Evolutionary conservation across 2,329 filamentous ascomycete genomes (phyloP).

Genomic region (Metarhizium rileyi): DNA sequence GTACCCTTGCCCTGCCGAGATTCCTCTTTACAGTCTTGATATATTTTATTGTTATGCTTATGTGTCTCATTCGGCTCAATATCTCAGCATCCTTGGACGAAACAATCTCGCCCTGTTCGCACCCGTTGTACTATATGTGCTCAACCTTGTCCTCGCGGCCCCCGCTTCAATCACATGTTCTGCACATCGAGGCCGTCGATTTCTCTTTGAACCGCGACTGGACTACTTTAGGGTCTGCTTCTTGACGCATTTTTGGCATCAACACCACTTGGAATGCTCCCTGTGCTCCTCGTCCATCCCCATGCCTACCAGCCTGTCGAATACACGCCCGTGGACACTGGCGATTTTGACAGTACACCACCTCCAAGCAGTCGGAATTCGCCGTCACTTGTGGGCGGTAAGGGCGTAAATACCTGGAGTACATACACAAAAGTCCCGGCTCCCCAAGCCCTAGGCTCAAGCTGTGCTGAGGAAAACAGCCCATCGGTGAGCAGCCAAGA

Average conservation of each 20-base stretch:
- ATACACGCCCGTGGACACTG: slow-evolving; percentile 11
- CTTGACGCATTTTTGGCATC: neutral
- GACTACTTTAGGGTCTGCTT: neutral
- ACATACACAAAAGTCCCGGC: neutral
- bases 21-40: neutral
- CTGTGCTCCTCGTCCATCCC: slow-evolving; percentile 14
- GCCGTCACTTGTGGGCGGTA: slow-evolving; percentile 11
- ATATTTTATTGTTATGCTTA: neutral
- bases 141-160: neutral
- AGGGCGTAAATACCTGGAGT: neutral
- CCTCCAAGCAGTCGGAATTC: slow-evolving; percentile 21
- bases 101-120: neutral
- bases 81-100: neutral
- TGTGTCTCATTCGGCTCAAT: neutral
- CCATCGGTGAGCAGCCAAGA: neutral
- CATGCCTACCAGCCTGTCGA: slow-evolving; percentile 11
- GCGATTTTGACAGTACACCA: slow-evolving; percentile 24
- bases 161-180: neutral
- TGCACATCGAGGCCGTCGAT: neutral
- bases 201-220: neutral
- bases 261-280: slow-evolving; percentile 6
- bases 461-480: neutral
- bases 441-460: neutral
- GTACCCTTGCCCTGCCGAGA: neutral
- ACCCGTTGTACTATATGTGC: neutral